Percentiles rank a stretch among this genome's conserved stretches.
Conservation (phyloP, 176 grass and related monocot genomes). For the Panicum miliaceum region DNA sequence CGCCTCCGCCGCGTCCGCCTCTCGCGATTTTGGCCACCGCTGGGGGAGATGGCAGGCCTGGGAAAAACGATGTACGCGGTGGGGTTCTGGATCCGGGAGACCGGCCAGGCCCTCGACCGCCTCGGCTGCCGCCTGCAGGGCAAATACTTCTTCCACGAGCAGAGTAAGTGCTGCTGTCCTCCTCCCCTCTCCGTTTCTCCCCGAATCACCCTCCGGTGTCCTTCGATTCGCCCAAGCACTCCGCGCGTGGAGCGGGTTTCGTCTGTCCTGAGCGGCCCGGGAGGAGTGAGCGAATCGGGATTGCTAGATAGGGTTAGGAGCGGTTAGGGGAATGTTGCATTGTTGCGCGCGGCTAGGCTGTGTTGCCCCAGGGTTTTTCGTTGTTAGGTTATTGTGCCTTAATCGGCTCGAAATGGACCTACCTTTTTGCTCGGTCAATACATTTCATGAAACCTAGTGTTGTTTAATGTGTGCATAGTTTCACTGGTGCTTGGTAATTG, state of each 20-base stretch:
- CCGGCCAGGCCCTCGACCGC: constrained; percentile 92
- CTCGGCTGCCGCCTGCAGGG: constrained; percentile 96
- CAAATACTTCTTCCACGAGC: constrained; percentile 94
- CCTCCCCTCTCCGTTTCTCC: too few species aligned
- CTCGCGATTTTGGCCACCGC: constrained; percentile 13
- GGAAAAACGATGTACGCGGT: constrained; percentile 93
- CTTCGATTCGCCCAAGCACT: background rate
- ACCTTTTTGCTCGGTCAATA: background rate
- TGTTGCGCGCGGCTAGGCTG: background rate
- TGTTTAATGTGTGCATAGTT: background rate
- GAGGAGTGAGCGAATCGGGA: constrained; percentile 17
- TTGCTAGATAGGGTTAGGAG: constrained; percentile 39
- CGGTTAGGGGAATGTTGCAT: background rate
- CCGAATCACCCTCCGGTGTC: background rate
- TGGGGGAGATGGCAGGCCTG: constrained; percentile 60
- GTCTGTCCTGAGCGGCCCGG: background rate
- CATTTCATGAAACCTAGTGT: constrained; percentile 15
- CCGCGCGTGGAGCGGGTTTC: background rate
- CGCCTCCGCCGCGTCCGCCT: background rate
- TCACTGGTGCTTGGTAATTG: background rate
- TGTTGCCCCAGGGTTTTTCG: background rate
- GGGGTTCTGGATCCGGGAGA: constrained; percentile 98
- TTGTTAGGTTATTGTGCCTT: background rate
- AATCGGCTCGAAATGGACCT: constrained; percentile 26
- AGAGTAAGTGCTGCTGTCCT: constrained; percentile 55